These are phyloP conservation scores for Chlorella vulgaris DNA, from an alignment of 139 green algal genomes.

Conservation along the genomic window DNA sequence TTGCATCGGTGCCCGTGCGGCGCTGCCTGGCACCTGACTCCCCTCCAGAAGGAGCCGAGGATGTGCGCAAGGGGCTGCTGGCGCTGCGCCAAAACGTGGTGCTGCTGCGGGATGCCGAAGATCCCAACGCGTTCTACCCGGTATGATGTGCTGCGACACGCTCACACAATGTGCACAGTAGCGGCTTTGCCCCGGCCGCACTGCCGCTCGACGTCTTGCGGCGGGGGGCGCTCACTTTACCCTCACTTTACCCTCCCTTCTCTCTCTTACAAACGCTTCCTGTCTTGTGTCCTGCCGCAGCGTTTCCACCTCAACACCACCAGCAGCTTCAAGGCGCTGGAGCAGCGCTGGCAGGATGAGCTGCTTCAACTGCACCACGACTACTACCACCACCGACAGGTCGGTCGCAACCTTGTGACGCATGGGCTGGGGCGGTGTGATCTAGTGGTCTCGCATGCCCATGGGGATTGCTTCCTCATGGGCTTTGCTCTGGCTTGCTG, in stretches of 20 bases:
- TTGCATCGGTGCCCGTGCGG: slow-evolving; percentile 49
- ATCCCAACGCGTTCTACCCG: slow-evolving; percentile 73
- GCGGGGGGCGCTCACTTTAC: no score
- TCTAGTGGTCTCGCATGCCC: no score
- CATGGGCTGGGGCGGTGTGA: no score
- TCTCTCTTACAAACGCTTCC: slow-evolving; percentile 52
- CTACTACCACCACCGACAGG: slow-evolving; percentile 80
- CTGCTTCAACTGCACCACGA: slow-evolving; percentile 85
- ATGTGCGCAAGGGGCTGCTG: slow-evolving; percentile 73
- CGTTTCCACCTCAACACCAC: slow-evolving; percentile 80
- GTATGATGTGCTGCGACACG: slow-evolving; percentile 2
- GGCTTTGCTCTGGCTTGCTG: no score
- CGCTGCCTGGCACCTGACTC: slow-evolving; percentile 70
- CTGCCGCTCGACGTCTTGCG: no score
- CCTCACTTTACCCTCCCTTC: no score
- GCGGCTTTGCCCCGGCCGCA: no score
- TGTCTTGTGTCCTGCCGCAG: slow-evolving; percentile 57
- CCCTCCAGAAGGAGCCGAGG: slow-evolving; percentile 46
- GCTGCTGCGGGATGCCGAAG: slow-evolving; percentile 77
- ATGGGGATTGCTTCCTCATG: no score
- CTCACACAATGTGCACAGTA: no score
- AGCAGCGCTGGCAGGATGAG: slow-evolving; percentile 58
- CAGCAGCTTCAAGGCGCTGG: slow-evolving; percentile 76
- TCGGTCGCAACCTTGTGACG: no score
- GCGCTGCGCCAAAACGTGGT: slow-evolving; percentile 84